phyloP scores from a whole-genome alignment of 2,329 filamentous ascomycete genomes.

The Xylariaceae sp. region DNA sequence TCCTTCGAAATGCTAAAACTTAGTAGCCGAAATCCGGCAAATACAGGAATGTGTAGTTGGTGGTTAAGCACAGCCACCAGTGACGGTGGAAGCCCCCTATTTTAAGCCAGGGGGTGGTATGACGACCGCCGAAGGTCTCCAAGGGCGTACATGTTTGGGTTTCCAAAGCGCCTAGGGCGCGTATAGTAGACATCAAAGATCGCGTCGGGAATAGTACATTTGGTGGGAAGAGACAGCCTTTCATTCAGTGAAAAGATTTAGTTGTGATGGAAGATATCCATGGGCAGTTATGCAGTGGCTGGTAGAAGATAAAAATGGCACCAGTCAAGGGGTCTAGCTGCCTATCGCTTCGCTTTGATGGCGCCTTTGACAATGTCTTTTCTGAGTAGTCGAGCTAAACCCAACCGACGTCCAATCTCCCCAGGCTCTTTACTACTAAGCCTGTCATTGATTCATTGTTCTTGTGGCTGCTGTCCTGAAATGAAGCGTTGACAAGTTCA shows the following conservation, averaged over 20 bases:
- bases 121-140: background rate
- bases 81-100: background rate
- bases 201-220: constrained; percentile 10
- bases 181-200: constrained; percentile 12
- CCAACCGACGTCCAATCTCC: too few species aligned
- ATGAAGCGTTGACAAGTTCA: too few species aligned
- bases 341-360: too few species aligned
- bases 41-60: background rate
- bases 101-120: background rate
- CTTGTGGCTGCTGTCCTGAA: too few species aligned
- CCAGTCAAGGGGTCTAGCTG: too few species aligned
- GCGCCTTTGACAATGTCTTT: too few species aligned
- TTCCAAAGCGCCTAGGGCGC: constrained; percentile 1
- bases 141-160: constrained; percentile 5
- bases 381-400: too few species aligned
- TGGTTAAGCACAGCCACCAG: background rate
- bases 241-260: background rate
- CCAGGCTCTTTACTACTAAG: too few species aligned
- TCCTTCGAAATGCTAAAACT: constrained; percentile 4
- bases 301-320: background rate
- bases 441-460: too few species aligned
- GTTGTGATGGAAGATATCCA: background rate
- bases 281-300: background rate
- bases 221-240: background rate
- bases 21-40: background rate